Evolutionary conservation across 2,329 filamentous ascomycete genomes (phyloP), one percentile per base, ranked within the genome.

Genomic region (Harringtonia lauricola): DNA sequence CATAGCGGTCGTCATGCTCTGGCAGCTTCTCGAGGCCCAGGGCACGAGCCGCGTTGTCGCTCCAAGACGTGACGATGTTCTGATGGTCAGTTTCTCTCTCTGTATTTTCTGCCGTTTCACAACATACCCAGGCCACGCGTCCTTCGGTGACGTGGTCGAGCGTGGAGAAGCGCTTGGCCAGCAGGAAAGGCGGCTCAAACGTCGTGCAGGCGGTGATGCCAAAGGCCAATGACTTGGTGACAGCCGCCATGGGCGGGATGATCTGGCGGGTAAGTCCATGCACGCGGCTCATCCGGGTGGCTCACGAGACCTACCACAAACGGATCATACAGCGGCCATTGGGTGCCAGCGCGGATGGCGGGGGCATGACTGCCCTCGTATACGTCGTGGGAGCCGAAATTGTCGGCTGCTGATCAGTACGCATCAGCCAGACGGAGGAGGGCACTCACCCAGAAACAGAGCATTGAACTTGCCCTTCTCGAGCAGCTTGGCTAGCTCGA

Each of bases 1-100:
- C 48, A 33, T 53, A 54, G 1, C 52, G 47, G 24, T 48, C 34
- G 37, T 55, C 52, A 39, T 55, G 51, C 19, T 47, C 45, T 17
- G 52, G 37, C 4, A 44, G 36, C 10, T 43, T 39, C 2, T 46
- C 42, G 10, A 49, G 41, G 19, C 51, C 50, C 12, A 54, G 46
- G 9, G 48, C 48, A 17, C 47, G 41, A 18, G 47, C 49, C 3
- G 50, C 49, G 10, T 43, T 39, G 34, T 45, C 46, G 35, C 46
- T 49, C 46, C 46, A 54, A 14, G 46, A 47, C 10, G 52, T 55
- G 3, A 55, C 52, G 35, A 54, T 47, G 36, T 55, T 54, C 52
- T 26, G 24, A 7, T 26, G 7, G 24, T 10, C n/a, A n/a, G n/a
- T n/a, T n/a, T n/a, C n/a, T n/a, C n/a, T n/a, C n/a, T n/a, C n/a